Base-by-base conservation (phyloP, 148 eudicot genomes). In the Amaranthus palmeri region DNA sequence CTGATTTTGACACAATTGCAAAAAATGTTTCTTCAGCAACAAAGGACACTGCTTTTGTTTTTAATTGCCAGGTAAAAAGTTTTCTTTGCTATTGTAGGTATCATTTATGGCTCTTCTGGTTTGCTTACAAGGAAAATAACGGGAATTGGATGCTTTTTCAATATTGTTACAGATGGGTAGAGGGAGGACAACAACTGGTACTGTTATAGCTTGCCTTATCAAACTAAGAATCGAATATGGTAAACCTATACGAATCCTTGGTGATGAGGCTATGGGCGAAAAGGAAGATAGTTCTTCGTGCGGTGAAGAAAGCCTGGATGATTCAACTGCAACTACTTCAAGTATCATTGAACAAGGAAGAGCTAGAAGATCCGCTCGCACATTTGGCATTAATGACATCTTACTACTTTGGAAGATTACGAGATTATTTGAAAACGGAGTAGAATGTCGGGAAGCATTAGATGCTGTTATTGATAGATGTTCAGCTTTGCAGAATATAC, bases 121-220 rank as follows among this genome's bases (percentile, higher is more conserved):
- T 58, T 54, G 18, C 61, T 69, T 5, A n/a, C 12, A 67, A 44
- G 15, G 62, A 51, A 12, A 48, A n/a, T 65, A 4, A 65, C 52
- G 3, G 67, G 25, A 46, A 50, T 61, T 73, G 68, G 65, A 71
- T 73, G 50, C 44, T 65, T 13, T 62, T 64, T 70, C 17, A 50
- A 54, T 71, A 68, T 77, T 65, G 74, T 60, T 75, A 44, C 90
- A 93, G 96, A 93, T 93, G 98, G 98, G 98, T 57, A 87, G 85
- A 72, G 98, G 98, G 65, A 84, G 98, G 81, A 93, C 98, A 66
- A 93, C 98, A 72, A 93, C 96, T 11, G 98, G 98, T 70, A 93
- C 98, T 71, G 98, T 93, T 48, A 90, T 93, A 74, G 98, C 98
- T 63, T 90, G 98, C 81, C 98, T 93, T 74, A 76, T 90, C 65